These are phyloP conservation scores for Colletotrichum euphorbiae DNA, from an alignment of 2,329 filamentous ascomycete genomes.

Conservation along the genomic window DNA sequence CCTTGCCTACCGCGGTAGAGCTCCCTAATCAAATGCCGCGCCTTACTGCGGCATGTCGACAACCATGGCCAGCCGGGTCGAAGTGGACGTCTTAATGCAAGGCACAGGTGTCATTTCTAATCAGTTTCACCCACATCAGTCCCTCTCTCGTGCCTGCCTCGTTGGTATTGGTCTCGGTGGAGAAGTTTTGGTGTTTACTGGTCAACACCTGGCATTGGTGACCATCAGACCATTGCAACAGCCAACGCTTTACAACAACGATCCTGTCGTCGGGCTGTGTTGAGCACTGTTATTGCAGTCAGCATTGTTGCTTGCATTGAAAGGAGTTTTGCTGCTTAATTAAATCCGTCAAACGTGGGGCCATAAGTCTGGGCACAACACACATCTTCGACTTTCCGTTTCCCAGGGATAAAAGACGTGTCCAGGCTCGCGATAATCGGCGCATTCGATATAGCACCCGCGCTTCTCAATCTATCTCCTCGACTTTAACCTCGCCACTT, in stretches of 20 bases:
- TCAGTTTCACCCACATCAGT: slow-evolving; percentile 6
- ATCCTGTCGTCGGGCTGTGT: background rate
- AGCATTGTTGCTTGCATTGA: background rate
- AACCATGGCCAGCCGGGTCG: slow-evolving; percentile 1
- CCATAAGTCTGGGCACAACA: background rate
- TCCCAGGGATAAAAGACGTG: slow-evolving; percentile 25
- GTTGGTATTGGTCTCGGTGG: slow-evolving; percentile 10
- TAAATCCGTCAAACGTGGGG: background rate
- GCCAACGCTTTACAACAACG: background rate
- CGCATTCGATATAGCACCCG: background rate
- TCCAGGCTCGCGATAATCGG: slow-evolving; percentile 2
- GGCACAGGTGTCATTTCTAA: slow-evolving; percentile 14
- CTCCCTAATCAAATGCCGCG: slow-evolving; percentile 1
- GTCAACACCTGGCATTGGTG: background rate
- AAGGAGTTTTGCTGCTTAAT: background rate
- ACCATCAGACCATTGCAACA: background rate
- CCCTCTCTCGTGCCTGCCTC: slow-evolving; percentile 5
- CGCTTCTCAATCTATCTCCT: background rate
- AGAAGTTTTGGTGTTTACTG: background rate
- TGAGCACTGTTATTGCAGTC: background rate
- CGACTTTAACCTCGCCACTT: slow-evolving; percentile 6
- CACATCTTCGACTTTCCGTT: background rate
- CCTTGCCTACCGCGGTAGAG: slow-evolving; percentile 14
- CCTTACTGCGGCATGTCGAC: background rate
- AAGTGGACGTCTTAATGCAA: slow-evolving; percentile 24